Evolutionary conservation across 2,329 filamentous ascomycete species (phyloP), one percentile per base, ranked within the genome.

Genomic region (Pseudogymnoascus sp.): DNA sequence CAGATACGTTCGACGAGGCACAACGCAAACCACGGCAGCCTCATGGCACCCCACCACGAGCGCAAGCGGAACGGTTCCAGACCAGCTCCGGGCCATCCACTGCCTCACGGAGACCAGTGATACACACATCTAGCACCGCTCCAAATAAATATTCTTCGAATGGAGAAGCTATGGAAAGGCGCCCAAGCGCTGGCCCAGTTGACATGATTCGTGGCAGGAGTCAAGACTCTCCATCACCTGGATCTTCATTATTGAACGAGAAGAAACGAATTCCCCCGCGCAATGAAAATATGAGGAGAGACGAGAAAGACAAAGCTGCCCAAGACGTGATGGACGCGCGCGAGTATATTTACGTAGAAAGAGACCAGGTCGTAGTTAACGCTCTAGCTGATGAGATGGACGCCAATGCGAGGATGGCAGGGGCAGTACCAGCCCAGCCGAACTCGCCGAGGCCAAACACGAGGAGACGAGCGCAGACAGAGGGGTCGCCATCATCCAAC

Each of bases 271-370:
- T 66, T 21, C 69, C 47, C n/a, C 26, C 29, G 10, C 47, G 47
- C 15, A 54, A 54, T 21, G 47, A 54, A 2, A 54, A 35, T 47
- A 7, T n/a, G 8, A 58, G 29, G 33, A 75, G 86, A 88, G 69
- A 84, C 79, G 71, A 84, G 58, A 79, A 79, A 40, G 85, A 88
- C 66, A 80, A 81, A 50, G 88, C 87, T 3, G 91, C 90, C 2
- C 90, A 96, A 68, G 93, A 97, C 66, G 86, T 95, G 58, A 89
- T 89, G 1, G 89, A 96, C 68, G 92, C 96, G 71, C 85, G 93
- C 66, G 94, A 97, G 66, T 99, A 97, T 69, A 93, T 99, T 17
- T 81, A 97, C 26, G 90, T 99, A 10, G 94, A 99, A 76, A 96
- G 97, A 77, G 86, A 88, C 66, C 89, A 92, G 17, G 92, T 99